These are phyloP conservation scores for Penicillium concentricum DNA, from an alignment of 2,329 filamentous ascomycete species.

Conservation along the genomic window DNA sequence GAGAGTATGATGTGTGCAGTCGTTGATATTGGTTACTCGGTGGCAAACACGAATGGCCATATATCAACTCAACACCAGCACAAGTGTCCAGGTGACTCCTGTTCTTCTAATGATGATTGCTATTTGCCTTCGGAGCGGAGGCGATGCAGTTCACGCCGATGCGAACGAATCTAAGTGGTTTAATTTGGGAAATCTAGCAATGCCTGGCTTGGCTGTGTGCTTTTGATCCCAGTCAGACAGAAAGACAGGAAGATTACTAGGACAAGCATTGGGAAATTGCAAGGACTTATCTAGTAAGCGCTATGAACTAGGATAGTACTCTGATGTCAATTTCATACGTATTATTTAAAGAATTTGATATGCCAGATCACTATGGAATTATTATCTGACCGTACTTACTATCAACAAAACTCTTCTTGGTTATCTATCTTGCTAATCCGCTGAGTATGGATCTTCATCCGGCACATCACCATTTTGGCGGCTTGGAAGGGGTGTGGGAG, in stretches of 20 bases:
- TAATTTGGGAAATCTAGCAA: neutral
- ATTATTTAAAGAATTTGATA: neutral
- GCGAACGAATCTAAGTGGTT: neutral
- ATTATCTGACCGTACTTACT: neutral
- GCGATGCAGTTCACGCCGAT: neutral
- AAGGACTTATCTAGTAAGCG: neutral
- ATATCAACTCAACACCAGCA: neutral
- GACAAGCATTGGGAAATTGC: neutral
- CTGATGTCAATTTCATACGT: neutral
- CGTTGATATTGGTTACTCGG: neutral
- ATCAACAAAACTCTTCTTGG: neutral
- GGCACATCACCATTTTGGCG: slow-evolving; percentile 17
- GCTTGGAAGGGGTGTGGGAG: slow-evolving; percentile 21
- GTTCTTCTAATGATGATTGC: neutral
- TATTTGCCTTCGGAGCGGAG: neutral
- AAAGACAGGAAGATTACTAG: neutral
- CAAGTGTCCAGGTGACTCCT: neutral
- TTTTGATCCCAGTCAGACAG: neutral
- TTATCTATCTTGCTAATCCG: slow-evolving; percentile 17
- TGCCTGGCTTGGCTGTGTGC: neutral
- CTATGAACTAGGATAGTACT: neutral
- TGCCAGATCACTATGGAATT: neutral
- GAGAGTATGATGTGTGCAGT: neutral
- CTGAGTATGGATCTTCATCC: slow-evolving; percentile 13
- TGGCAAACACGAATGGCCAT: neutral